Evolutionary conservation across 2,329 filamentous ascomycete species (phyloP), one percentile per base, ranked within the genome.

Genomic region (Alternaria longipes): DNA sequence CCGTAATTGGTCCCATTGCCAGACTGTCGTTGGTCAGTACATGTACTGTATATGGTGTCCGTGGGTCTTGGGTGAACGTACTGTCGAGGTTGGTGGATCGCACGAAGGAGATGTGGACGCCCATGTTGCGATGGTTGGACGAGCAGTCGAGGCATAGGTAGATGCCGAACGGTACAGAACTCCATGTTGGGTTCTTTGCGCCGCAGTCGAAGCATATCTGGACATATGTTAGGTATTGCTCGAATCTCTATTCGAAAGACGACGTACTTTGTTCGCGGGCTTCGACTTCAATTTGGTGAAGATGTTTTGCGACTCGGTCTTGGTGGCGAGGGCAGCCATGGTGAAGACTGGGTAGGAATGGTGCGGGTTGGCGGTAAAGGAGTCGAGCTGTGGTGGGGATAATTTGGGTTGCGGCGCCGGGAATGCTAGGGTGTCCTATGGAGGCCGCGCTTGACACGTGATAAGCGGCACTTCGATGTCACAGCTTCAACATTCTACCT

Each of bases 111-210:
- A 99, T 97, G 82, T 99, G 95, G 63, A 98, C 94, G 80, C 95
- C 95, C 74, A 99, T 89, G 81, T 98, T 98, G 73, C 95, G 91
- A 81, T 99, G 95, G 80, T 97, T 93, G 59, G 94, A 91, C 42
- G 94, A 97, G 84, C 95, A 99, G 83, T 99, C 95, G 74, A 99
- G 90, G 78, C 95, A 99, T 22, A 99, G 89, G 80, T 98, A 99
- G 79, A 99, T 98, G 76, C 92, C 95, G 67, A 99, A 93, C 11
- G 94, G 94, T 32, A 97, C 94, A 7, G 94, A 98, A 8, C 94
- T 97, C 95, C 95, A 99, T 60, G 95, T 98, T 64, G 95, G 95
- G 78, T 97, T 97, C 83, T 98, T 98, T 75, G 93, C 91, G 78
- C 92, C 90, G 82, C 95, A 99, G 83, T 99, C 95, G 82, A 99